These are phyloP conservation scores for Amphibolis antarctica DNA, from an alignment of 106 monocot species.

Conservation along the genomic window DNA sequence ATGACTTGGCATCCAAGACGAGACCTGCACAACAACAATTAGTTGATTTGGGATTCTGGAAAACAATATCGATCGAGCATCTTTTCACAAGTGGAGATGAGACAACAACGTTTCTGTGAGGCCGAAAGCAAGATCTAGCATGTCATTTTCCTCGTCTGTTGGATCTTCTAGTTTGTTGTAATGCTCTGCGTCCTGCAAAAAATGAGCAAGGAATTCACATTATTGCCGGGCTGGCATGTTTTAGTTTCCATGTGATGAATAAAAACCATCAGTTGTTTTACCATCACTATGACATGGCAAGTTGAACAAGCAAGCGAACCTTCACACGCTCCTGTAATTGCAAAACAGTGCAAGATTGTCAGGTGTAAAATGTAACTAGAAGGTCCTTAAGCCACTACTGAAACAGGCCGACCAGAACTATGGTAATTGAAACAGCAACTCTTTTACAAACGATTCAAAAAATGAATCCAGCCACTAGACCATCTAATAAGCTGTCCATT, in stretches of 20 bases:
- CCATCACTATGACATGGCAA: slow-evolving; percentile 89
- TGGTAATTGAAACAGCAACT: too few relatives aligned
- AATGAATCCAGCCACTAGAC: too few relatives aligned
- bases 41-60: background rate
- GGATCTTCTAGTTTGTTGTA: slow-evolving; percentile 95
- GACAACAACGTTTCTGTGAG: slow-evolving; percentile 63
- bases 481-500: too few relatives aligned
- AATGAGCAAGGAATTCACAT: background rate
- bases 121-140: slow-evolving; percentile 95
- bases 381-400: too few relatives aligned
- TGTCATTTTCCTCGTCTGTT: slow-evolving; percentile 91
- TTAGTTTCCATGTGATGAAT: background rate
- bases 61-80: background rate
- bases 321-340: slow-evolving; percentile 69
- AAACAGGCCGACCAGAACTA: too few relatives aligned
- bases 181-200: slow-evolving; percentile 46
- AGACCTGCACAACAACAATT: slow-evolving; percentile 35
- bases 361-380: too few relatives aligned
- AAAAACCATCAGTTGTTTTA: slow-evolving; percentile 7
- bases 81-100: background rate
- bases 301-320: slow-evolving; percentile 82
- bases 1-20: slow-evolving; percentile 90
- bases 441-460: too few relatives aligned
- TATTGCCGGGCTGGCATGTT: too few relatives aligned
- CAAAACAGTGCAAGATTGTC: background rate